Evolutionary conservation across 108 stramenopile genomes (phyloP), one percentile per base, ranked within the genome.

Genomic region (Skeletonema grethae): DNA sequence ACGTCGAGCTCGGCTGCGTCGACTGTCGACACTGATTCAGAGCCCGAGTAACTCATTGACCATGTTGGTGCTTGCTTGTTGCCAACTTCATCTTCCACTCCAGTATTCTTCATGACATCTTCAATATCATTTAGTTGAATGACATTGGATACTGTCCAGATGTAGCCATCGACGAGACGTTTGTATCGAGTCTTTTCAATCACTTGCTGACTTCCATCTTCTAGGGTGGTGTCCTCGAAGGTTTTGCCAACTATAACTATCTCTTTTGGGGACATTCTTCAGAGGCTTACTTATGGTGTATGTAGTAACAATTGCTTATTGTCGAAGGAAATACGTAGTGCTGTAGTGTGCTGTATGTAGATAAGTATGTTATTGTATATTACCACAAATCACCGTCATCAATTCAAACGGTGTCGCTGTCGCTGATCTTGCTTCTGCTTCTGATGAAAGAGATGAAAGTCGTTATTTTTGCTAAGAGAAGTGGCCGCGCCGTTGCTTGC

Each of bases 131-230:
- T 57, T 38, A 43, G 16, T 28, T 36, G 43, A 7, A 69, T 57
- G 30, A 67, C 32, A 41, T 77, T 77, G 0, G 36, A 41, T 48
- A 71, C 69, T 18, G 77, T 70, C 58, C 72, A 79, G 61, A 73
- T 36, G 66, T 39, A 66, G 55, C 78, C 78, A 56, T 79, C 78
- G 16, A 35, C 57, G 16, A 79, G 35, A 22, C 78, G 65, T 56
- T 64, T 62, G 61, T 73, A 79, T 29, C 62, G 67, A 2, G 66
- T 79, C 15, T 59, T 41, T 46, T 79, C 77, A 22, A 60, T 67
- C 30, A 79, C 67, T 65, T 79, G 70, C 50, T 79, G 65, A 20
- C 65, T 66, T 39, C 77, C 77, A 45, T 79, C 77, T 16, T 70
- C 70, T 5, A 79, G 34, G 5, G 66, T 72, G 57, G 50, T 79